Conservation (phyloP, 345 rosid species). For the Euphorbia pulcherrima region DNA sequence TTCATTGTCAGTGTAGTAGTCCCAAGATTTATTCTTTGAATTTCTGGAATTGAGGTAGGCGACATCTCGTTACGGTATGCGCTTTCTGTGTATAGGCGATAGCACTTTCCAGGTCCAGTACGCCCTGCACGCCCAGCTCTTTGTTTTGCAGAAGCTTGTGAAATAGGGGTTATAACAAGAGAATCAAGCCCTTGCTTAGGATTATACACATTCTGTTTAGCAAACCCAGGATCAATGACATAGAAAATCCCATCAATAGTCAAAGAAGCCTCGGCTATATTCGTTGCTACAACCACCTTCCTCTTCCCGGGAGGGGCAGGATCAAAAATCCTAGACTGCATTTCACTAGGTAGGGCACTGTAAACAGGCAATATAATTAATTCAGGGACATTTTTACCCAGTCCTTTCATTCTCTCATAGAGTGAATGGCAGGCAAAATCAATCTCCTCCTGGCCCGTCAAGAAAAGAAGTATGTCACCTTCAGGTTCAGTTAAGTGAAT, state of each 20-base stretch:
- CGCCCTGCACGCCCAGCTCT: constrained; percentile 88
- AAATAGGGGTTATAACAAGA: constrained; percentile 70
- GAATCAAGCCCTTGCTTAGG: constrained; percentile 80
- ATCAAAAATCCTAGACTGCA: constrained; percentile 83
- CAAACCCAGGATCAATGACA: constrained; percentile 86
- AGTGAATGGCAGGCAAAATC: constrained; percentile 76
- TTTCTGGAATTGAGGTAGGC: constrained; percentile 79
- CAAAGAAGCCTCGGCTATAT: constrained; percentile 79
- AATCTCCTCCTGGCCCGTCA: constrained; percentile 88
- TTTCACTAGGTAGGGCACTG: constrained; percentile 82
- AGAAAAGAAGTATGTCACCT: constrained; percentile 74
- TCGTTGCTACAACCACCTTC: constrained; percentile 84
- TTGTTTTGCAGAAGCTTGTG: constrained; percentile 84
- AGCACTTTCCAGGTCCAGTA: constrained; percentile 86
- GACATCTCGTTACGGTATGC: constrained; percentile 78
- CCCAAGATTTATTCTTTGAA: constrained; percentile 88
- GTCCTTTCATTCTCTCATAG: constrained; percentile 66
- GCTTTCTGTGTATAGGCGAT: constrained; percentile 71
- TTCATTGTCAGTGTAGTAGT: constrained; percentile 60
- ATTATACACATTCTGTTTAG: constrained; percentile 73
- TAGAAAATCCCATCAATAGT: constrained; percentile 74
- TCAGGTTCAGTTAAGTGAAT: constrained; percentile 88
- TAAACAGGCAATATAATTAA: constrained; percentile 76
- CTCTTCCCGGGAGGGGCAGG: constrained; percentile 81
- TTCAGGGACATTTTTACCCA: constrained; percentile 68